Evolutionary conservation across 192 early-diverging fungal genomes (phyloP).

Genomic region (Gryganskiella cystojenkinii): DNA sequence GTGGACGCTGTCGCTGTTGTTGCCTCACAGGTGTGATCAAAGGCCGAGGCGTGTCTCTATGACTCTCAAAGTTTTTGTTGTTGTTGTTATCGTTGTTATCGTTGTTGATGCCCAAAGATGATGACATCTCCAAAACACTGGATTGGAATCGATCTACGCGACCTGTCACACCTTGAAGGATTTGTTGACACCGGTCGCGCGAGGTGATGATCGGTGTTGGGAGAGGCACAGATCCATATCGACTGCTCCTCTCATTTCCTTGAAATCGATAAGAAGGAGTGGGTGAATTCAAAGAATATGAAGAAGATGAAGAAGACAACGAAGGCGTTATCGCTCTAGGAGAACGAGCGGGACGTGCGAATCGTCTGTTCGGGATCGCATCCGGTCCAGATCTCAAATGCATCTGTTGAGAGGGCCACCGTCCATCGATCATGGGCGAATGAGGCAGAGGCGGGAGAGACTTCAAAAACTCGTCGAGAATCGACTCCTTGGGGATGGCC

Average conservation of each 20-base stretch:
- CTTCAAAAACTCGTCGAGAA: conserved; percentile 26
- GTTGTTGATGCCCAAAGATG: not conserved
- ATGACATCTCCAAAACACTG: not conserved
- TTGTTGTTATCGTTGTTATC: not conserved
- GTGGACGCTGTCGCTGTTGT: not conserved
- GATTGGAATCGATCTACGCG: not conserved
- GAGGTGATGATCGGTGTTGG: conserved; percentile 32
- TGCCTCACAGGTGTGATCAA: no score
- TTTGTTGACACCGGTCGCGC: conserved; percentile 8
- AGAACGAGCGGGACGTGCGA: no score
- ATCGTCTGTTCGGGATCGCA: no score
- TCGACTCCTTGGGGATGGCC: not conserved
- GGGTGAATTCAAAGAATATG: no score
- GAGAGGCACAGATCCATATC: not conserved
- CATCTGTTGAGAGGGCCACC: not conserved
- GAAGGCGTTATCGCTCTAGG: not conserved
- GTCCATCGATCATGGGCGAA: not conserved
- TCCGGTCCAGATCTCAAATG: not conserved
- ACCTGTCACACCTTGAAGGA: not conserved
- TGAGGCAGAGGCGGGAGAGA: conserved; percentile 11
- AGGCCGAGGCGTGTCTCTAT: not conserved
- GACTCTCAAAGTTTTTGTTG: not conserved
- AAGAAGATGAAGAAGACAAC: no score
- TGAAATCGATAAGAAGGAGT: no score
- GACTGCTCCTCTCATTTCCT: no score